Evolutionary conservation across 1,284 basidiomycete genomes (phyloP), one percentile per base, ranked within the genome.

Genomic region (Naganishia sp.): DNA sequence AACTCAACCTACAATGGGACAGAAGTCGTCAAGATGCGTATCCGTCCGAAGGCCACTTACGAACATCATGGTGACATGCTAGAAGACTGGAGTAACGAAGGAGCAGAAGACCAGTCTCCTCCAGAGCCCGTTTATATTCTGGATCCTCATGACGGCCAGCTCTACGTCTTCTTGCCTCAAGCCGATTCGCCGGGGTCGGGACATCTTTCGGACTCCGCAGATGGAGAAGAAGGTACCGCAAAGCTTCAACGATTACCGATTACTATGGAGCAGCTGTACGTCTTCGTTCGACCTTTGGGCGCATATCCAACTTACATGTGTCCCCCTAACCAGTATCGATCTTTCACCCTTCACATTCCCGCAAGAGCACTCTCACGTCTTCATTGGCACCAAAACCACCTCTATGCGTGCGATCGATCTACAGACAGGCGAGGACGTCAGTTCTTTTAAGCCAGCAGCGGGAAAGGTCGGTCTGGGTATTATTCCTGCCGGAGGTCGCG

Each of bases 211-310:
- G 69, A 72, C 21, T 57, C 56, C 5, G 69, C 66, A 28, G 41
- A 53, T 7, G 57, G 62, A n/a, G 70, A 70, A 17, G 71, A 67
- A 42, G 70, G 71, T 47, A 67, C 64, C 2, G 69, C 68, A 15
- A 77, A 72, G 56, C 70, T 79, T 23, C 71, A 77, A 52, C 77
- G 76, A 63, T 70, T 80, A 17, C 79, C 79, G 25, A 66, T 78
- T 47, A 75, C 77, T 3, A 76, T 80, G 47, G 78, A 80, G 62
- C 74, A 79, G 65, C 71, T 80, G 79, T 79, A 67, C 72, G 77
- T 73, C 7, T 11, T 21, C 23, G 9, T 23, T 31, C n/a, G 3
- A 7, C 10, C 23, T 51, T 47, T 42, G 21, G 28, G 17, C 17
- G 15, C 7, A 21, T 9, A 23, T 35, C 49, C 18, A 15, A 10